Conservation (phyloP, 106 monocot genomes). For the Chionographis japonica region DNA sequence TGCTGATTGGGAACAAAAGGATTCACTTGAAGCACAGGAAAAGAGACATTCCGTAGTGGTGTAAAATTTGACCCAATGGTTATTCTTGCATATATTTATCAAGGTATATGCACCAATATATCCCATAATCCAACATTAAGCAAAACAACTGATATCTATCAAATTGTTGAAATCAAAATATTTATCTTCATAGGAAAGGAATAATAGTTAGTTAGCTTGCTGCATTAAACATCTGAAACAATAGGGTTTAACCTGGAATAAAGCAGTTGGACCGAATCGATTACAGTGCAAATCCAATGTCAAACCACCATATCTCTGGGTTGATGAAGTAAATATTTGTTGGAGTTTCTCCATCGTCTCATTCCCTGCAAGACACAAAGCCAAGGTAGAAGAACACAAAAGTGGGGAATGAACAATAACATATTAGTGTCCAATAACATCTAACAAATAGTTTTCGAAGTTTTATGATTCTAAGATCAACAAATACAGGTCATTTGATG, state of each 20-base stretch:
- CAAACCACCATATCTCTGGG: slow-evolving; percentile 91
- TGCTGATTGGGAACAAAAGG: slow-evolving; percentile 13
- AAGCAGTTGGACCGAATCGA: slow-evolving; percentile 85
- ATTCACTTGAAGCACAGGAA: background rate
- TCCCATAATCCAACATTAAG: background rate
- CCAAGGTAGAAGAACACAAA: background rate
- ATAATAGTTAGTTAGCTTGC: background rate
- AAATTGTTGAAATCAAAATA: background rate
- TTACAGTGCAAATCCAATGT: slow-evolving; percentile 92
- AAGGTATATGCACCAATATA: background rate
- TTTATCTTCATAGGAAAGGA: background rate
- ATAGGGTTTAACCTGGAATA: slow-evolving; percentile 70
- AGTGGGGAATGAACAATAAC: background rate
- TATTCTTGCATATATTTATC: too few species aligned
- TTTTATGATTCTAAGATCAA: too few species aligned
- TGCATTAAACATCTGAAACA: background rate
- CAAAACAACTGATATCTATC: background rate
- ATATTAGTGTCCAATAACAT: too few species aligned
- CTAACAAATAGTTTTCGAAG: too few species aligned
- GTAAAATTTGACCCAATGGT: background rate
- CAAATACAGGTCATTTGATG: too few species aligned
- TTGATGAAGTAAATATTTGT: slow-evolving; percentile 68
- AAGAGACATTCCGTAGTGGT: background rate
- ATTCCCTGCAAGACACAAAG: slow-evolving; percentile 53
- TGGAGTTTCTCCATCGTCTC: slow-evolving; percentile 85